Evolutionary conservation across 106 monocot genomes (phyloP).

Genomic region (Ottelia alismoides): DNA sequence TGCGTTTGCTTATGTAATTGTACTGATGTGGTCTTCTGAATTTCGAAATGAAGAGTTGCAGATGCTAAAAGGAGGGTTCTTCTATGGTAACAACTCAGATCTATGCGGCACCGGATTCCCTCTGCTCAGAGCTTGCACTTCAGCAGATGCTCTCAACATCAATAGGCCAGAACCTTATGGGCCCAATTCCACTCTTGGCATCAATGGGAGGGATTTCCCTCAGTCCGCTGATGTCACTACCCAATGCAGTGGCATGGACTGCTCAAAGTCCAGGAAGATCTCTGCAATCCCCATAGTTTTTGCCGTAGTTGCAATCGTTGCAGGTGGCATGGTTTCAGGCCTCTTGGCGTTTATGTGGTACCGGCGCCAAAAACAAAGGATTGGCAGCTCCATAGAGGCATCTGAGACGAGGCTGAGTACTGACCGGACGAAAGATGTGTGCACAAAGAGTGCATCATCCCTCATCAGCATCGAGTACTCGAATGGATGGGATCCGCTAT

Average conservation of each 20-base stretch:
- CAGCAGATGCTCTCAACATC: constrained; percentile 30
- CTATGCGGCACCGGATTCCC: constrained; percentile 49
- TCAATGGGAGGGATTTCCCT: constrained; percentile 17
- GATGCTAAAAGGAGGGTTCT: constrained; percentile 35
- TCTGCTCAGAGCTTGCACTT: constrained; percentile 30
- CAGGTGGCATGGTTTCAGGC: constrained; percentile 12
- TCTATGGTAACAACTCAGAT: constrained; percentile 45
- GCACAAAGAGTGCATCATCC: constrained; percentile 30
- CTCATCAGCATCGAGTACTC: constrained; percentile 51
- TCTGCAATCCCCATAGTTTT: constrained; percentile 17
- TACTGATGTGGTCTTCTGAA: too few relatives aligned
- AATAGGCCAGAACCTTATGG: constrained; percentile 41
- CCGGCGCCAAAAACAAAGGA: constrained; percentile 20
- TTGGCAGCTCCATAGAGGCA: constrained; percentile 39
- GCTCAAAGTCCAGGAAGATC: constrained; percentile 25
- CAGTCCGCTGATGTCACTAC: constrained; percentile 20
- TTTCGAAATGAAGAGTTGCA: constrained; percentile 34
- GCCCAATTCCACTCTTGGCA: background rate
- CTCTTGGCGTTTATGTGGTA: constrained; percentile 34
- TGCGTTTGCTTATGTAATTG: background rate
- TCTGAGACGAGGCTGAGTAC: constrained; percentile 49
- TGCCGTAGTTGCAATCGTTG: constrained; percentile 7
- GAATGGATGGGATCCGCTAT: constrained; percentile 52
- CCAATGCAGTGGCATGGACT: constrained; percentile 18
- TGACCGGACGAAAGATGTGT: constrained; percentile 22